Conservation (phyloP, 2,329 filamentous ascomycete genomes). For the Echinosphaeria canescens region DNA sequence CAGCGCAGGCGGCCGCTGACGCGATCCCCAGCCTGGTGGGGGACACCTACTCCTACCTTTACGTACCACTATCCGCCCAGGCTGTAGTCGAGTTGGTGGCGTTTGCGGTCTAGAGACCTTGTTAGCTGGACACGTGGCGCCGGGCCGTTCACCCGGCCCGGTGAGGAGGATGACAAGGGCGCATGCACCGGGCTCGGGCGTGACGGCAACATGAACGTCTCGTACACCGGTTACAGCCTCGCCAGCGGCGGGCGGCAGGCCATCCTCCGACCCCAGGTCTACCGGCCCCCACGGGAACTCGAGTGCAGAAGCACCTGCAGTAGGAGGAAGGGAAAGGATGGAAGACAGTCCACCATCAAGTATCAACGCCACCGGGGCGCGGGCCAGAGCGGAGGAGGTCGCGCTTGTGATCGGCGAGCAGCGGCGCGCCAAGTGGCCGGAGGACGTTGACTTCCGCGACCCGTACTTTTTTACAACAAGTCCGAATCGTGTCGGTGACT, state of each 20-base stretch:
- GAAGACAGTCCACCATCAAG: too few species aligned
- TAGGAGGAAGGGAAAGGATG: slow-evolving; percentile 7
- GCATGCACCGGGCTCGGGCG: slow-evolving; percentile 13
- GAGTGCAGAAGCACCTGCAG: slow-evolving; percentile 7
- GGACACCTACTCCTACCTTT: slow-evolving; percentile 11
- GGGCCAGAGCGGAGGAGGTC: too few species aligned
- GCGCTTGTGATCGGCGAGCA: slow-evolving; percentile 6
- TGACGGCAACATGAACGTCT: slow-evolving; percentile 12
- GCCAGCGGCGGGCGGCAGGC: slow-evolving; percentile 10
- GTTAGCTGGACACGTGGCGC: slow-evolving; percentile 10
- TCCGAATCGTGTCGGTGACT: slow-evolving; percentile 13
- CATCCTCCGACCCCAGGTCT: slow-evolving; percentile 10
- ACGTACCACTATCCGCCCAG: slow-evolving; percentile 12
- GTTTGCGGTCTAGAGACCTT: slow-evolving; percentile 9
- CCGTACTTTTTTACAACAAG: slow-evolving; percentile 14
- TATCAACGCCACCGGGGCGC: too few species aligned
- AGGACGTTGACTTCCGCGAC: slow-evolving; percentile 14
- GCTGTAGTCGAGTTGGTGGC: slow-evolving; percentile 12
- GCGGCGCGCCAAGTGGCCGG: slow-evolving; percentile 8
- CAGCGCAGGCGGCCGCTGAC: slow-evolving; percentile 11
- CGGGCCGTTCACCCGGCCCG: slow-evolving; percentile 7
- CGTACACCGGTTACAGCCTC: slow-evolving; percentile 15
- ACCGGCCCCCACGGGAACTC: slow-evolving; percentile 8
- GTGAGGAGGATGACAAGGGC: slow-evolving; percentile 10
- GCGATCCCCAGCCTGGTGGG: slow-evolving; percentile 14